These are phyloP conservation scores for Aspergillus texensis DNA, from an alignment of 2,329 filamentous ascomycete species.

Conservation along the genomic window DNA sequence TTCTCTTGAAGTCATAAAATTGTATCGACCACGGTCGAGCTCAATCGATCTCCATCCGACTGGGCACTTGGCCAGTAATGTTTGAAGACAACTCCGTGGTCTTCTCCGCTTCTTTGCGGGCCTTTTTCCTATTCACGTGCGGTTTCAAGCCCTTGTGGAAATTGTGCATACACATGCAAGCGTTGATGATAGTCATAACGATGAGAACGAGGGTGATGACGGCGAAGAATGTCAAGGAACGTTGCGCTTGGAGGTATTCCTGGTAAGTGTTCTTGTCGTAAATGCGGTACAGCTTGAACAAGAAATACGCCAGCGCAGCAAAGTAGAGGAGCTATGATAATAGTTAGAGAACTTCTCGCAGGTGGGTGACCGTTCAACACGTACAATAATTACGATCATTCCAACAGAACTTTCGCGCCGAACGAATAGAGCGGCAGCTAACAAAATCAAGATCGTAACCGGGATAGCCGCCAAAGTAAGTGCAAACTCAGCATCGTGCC, in stretches of 20 bases:
- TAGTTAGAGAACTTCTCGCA: slow-evolving; percentile 15
- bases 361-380: slow-evolving; percentile 29
- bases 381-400: slow-evolving; percentile 73
- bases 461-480: slow-evolving; percentile 89
- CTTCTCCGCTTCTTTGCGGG: slow-evolving; percentile 53
- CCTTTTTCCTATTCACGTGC: slow-evolving; percentile 69
- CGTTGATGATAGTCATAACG: slow-evolving; percentile 83
- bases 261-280: slow-evolving; percentile 65
- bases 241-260: slow-evolving; percentile 76
- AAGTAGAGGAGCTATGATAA: slow-evolving; percentile 70
- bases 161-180: slow-evolving; percentile 84
- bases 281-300: slow-evolving; percentile 98
- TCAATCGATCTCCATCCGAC: slow-evolving; percentile 51
- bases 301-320: slow-evolving; percentile 87
- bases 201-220: slow-evolving; percentile 89
- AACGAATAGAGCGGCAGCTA: slow-evolving; percentile 82
- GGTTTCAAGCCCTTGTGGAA: slow-evolving; percentile 88
- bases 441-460: slow-evolving; percentile 84
- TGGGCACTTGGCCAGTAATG: slow-evolving; percentile 38
- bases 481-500: slow-evolving; percentile 73
- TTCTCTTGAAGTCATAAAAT: slow-evolving; percentile 1
- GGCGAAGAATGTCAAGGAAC: slow-evolving; percentile 89
- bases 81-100: slow-evolving; percentile 46
- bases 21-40: slow-evolving; percentile 6
- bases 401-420: slow-evolving; percentile 78